A percentile compares a stretch with the other conserved stretches of the same genome.
These are phyloP conservation scores for Acanthamoeba sp. DNA, from an alignment of 208 protist genomes.

Conservation along the genomic window DNA sequence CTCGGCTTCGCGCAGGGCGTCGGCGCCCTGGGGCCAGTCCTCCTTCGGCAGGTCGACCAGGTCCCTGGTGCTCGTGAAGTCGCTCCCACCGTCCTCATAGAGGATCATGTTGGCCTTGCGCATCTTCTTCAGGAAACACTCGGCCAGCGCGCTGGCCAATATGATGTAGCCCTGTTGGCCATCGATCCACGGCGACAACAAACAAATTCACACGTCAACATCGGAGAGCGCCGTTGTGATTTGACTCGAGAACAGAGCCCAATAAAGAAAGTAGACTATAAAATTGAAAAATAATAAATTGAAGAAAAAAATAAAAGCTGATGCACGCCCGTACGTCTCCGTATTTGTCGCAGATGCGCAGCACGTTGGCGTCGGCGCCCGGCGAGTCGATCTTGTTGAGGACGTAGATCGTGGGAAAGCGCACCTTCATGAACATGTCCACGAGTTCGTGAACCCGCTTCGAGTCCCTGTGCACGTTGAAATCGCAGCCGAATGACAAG, in stretches of 20 bases:
- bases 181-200: background rate
- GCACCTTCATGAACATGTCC: conserved; percentile 79
- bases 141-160: conserved; percentile 79
- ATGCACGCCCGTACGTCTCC: too few species aligned
- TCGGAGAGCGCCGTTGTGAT: background rate
- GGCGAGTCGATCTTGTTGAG: conserved; percentile 84
- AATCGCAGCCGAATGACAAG: background rate
- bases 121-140: conserved; percentile 86
- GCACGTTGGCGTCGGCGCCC: conserved; percentile 79
- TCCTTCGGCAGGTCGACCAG: conserved; percentile 10
- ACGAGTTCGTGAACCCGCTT: conserved; percentile 76
- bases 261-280: too few species aligned
- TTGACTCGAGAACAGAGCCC: background rate
- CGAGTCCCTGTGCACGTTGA: background rate
- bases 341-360: conserved; percentile 81
- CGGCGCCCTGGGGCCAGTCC: conserved; percentile 37
- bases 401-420: conserved; percentile 83
- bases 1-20: background rate
- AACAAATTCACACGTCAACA: background rate
- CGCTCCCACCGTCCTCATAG: conserved; percentile 78
- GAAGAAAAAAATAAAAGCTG: too few species aligned
- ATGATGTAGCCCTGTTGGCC: conserved; percentile 72
- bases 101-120: conserved; percentile 72
- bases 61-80: conserved; percentile 70
- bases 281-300: too few species aligned